Evolutionary conservation across 2,329 filamentous ascomycete genomes (phyloP), one percentile per base, ranked within the genome.

Genomic region (Trichoderma citrinoviride): DNA sequence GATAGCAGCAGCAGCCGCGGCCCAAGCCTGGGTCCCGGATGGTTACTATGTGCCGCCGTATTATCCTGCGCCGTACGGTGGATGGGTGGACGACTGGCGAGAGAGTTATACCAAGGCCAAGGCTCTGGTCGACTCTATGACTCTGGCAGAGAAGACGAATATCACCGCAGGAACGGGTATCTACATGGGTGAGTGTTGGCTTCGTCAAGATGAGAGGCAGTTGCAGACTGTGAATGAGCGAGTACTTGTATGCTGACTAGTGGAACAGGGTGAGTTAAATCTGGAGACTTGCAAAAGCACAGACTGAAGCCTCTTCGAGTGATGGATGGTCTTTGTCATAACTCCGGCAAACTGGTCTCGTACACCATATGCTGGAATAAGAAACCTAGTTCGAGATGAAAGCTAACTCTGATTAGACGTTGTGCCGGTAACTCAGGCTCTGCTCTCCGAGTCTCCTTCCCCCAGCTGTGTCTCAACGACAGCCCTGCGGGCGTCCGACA

Each of bases 351-450:
- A 29, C 3, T 4, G 7, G 7, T 25, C 23, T 7, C 0, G 14
- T n/a, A 3, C 25, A 1, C 33, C 33, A 37, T 37, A 17, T 44
- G 1, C 19, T 21, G 3, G 6, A 23, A 19, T n/a, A n/a, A 7
- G 12, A 7, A 7, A 14, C 33, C 19, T 15, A 17, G 0, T 8
- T 12, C 15, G 37, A 44, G 19, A 17, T 44, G 7, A 5, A 57
- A 41, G 49, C 60, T 64, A 58, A 54, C 15, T 3, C 17, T 40
- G 25, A 15, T 19, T 40, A 85, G 85, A 33, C 87, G 82, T 29
- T 95, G 91, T 69, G 88, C 89, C 23, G 91, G 91, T 44, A 92
- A 94, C 71, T 90, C 90, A 0, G 90, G 90, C 12, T 90, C 88
- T 65, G 90, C 87, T 1, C 74, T 79, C 17, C 84, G 91, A 7